A percentile compares a stretch with the other conserved stretches of the same genome.
phyloP scores from a whole-genome alignment of 129 eudicot genomes.

The Helianthus annuus region DNA sequence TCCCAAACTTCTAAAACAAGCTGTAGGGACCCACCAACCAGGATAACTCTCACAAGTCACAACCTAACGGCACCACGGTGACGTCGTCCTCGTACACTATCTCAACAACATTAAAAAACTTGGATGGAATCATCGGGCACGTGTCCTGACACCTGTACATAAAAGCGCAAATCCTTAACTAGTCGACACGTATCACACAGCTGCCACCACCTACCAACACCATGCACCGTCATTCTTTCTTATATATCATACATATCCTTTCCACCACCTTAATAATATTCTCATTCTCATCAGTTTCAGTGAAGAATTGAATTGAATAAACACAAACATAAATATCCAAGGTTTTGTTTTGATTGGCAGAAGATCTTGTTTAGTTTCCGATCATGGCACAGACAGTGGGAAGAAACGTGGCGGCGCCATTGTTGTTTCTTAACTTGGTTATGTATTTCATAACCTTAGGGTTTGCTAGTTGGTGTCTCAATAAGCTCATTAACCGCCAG shows the following conservation, averaged over 20 bases:
- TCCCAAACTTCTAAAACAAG: slow-evolving; percentile 25
- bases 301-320: slow-evolving; percentile 5
- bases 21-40: slow-evolving; percentile 17
- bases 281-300: slow-evolving; percentile 2
- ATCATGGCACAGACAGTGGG: slow-evolving; percentile 69
- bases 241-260: slow-evolving; percentile 3
- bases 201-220: slow-evolving; percentile 14
- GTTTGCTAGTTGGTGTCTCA: slow-evolving; percentile 84
- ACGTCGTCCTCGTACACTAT: slow-evolving; percentile 10
- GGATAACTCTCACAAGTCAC: slow-evolving; percentile 38
- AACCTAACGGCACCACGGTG: slow-evolving; percentile 26
- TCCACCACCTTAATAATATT: slow-evolving; percentile 16
- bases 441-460: slow-evolving; percentile 74
- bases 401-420: slow-evolving; percentile 78
- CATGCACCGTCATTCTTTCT: background rate
- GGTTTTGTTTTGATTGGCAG: slow-evolving; percentile 2
- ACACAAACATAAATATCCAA: background rate
- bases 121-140: slow-evolving; percentile 3
- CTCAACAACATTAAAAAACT: slow-evolving; percentile 2
- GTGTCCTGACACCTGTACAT: slow-evolving; percentile 29
- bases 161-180: slow-evolving; percentile 2
- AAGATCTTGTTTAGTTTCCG: background rate
- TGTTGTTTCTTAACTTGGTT: slow-evolving; percentile 78
- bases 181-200: slow-evolving; percentile 32
- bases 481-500: slow-evolving; percentile 59